These are phyloP conservation scores for Ramicandelaber brevisporus DNA, from an alignment of 192 early-diverging fungal genomes.

Conservation along the genomic window DNA sequence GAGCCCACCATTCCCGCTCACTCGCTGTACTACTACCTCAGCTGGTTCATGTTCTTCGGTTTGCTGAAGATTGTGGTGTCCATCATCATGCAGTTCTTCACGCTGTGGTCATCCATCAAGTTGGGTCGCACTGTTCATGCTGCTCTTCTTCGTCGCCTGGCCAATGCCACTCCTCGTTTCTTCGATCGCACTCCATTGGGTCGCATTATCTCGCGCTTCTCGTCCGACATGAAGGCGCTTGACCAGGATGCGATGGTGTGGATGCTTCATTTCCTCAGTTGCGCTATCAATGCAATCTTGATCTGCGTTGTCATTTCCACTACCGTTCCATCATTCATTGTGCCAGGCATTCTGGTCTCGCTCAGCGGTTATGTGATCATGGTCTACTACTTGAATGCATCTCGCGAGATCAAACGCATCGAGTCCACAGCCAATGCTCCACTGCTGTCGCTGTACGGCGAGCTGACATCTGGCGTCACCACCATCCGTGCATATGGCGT, in stretches of 20 bases:
- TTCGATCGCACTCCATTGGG: constrained; percentile 65
- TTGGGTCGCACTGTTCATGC: too few species aligned
- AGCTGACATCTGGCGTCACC: constrained; percentile 38
- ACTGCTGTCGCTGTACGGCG: constrained; percentile 46
- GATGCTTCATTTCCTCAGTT: constrained; percentile 20
- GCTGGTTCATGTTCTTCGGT: too few species aligned
- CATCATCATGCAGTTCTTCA: too few species aligned
- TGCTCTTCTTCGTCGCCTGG: constrained; percentile 26
- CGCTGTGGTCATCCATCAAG: too few species aligned
- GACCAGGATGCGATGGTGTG: constrained; percentile 37
- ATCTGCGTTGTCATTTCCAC: constrained; percentile 26
- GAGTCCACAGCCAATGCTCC: constrained; percentile 41
- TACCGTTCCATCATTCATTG: constrained; percentile 49
- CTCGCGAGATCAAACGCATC: constrained; percentile 60
- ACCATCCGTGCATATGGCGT: constrained; percentile 57
- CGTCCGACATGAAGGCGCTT: constrained; percentile 53
- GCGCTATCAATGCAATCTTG: constrained; percentile 17
- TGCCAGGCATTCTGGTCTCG: constrained; percentile 28
- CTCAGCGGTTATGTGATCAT: too few species aligned
- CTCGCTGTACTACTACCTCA: too few species aligned
- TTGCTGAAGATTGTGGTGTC: too few species aligned
- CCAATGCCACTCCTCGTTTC: constrained; percentile 50
- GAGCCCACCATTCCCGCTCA: too few species aligned
- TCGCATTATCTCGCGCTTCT: constrained; percentile 58
- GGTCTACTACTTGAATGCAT: constrained; percentile 49